Evolutionary conservation across 2,329 filamentous ascomycete species (phyloP).

Genomic region (Xylariales sp.): DNA sequence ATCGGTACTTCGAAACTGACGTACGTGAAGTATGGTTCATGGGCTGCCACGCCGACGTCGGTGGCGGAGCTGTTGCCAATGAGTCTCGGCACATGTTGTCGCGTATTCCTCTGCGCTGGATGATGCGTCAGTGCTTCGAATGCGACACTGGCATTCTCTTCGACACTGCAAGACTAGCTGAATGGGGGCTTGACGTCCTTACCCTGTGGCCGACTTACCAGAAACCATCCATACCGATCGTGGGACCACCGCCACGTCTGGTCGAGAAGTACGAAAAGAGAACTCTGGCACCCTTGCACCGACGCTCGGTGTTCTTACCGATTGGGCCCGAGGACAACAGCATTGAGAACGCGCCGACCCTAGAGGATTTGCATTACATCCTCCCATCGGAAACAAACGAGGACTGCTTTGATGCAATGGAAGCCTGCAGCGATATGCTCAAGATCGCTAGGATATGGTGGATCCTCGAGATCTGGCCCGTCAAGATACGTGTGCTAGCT

Average conservation of each 20-base stretch:
- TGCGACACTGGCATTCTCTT: slow-evolving; percentile 41
- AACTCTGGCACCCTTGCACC: slow-evolving; percentile 25
- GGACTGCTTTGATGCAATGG: slow-evolving; percentile 37
- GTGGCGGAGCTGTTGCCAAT: slow-evolving; percentile 38
- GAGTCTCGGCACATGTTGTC: slow-evolving; percentile 36
- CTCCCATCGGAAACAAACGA: slow-evolving; percentile 35
- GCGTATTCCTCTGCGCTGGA: slow-evolving; percentile 41
- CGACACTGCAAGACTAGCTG: slow-evolving; percentile 31
- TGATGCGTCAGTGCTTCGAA: slow-evolving; percentile 42
- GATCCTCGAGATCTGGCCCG: slow-evolving; percentile 37
- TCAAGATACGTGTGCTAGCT: slow-evolving; percentile 32
- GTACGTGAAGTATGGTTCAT: slow-evolving; percentile 37
- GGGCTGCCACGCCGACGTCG: slow-evolving; percentile 37
- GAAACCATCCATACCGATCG: slow-evolving; percentile 23
- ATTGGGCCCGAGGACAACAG: slow-evolving; percentile 21
- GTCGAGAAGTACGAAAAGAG: slow-evolving; percentile 30
- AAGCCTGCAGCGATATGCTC: slow-evolving; percentile 36
- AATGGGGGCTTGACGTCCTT: slow-evolving; percentile 36
- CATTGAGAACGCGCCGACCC: slow-evolving; percentile 16
- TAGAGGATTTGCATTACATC: slow-evolving; percentile 13
- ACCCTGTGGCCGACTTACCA: slow-evolving; percentile 34
- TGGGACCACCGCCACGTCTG: slow-evolving; percentile 29
- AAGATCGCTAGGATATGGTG: slow-evolving; percentile 34
- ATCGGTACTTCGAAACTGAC: slow-evolving; percentile 18
- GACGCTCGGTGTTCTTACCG: slow-evolving; percentile 22